Evolutionary conservation across 2,329 filamentous ascomycete species (phyloP).

Genomic region (Rhinocladiella similis): DNA sequence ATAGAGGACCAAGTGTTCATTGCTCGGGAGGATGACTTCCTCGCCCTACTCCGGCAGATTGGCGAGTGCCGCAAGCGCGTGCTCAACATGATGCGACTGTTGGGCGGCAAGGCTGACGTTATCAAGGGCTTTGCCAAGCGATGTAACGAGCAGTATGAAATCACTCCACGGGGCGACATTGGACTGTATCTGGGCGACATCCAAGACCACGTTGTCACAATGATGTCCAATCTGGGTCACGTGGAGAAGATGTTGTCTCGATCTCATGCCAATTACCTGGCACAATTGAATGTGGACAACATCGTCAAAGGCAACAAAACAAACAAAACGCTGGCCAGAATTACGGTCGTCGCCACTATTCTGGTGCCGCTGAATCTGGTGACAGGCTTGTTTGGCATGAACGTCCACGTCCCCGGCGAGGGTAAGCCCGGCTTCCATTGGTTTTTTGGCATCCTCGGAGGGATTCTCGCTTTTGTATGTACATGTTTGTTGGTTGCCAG

Average conservation of each 20-base stretch:
- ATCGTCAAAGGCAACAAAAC: constrained; percentile 84
- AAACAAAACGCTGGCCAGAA: constrained; percentile 89
- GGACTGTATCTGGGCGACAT: constrained; percentile 96
- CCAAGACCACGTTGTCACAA: constrained; percentile 98
- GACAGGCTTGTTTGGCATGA: constrained; percentile 61
- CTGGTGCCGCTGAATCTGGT: constrained; percentile 95
- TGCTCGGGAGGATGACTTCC: constrained; percentile 85
- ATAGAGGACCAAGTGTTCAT: constrained; percentile 97
- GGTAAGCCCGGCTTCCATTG: constrained; percentile 39
- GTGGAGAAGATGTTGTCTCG: constrained; percentile 97
- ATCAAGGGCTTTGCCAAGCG: constrained; percentile 97
- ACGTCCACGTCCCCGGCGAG: constrained; percentile 48
- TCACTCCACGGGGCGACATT: constrained; percentile 94
- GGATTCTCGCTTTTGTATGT: constrained; percentile 45
- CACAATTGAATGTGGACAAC: constrained; percentile 89
- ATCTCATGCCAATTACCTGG: constrained; percentile 92
- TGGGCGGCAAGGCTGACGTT: constrained; percentile 97
- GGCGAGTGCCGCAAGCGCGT: constrained; percentile 91
- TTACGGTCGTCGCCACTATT: constrained; percentile 90
- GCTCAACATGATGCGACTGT: constrained; percentile 86
- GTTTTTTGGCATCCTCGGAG: constrained; percentile 53
- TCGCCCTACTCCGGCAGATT: constrained; percentile 81
- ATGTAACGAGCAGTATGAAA: constrained; percentile 95
- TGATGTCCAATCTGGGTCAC: constrained; percentile 94
- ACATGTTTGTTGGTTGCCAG: constrained; percentile 41